phyloP scores from a whole-genome alignment of 306 rosid species.

The Betula pendula region DNA sequence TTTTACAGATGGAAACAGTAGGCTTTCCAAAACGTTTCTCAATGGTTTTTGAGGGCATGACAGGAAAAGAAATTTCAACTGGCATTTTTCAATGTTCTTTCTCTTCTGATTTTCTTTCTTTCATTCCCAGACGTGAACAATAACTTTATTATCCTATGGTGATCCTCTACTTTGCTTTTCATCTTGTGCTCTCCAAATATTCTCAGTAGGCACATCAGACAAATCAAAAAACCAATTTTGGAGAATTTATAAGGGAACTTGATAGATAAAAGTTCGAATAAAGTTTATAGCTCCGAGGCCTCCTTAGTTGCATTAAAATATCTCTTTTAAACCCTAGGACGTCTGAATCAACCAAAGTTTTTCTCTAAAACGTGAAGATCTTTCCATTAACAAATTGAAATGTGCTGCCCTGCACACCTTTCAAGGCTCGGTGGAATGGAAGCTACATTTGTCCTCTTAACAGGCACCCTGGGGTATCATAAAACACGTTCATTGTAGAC shows the following conservation, averaged over 20 bases:
- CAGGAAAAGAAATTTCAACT: constrained; percentile 27
- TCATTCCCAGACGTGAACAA: constrained; percentile 57
- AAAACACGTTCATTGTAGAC: constrained; percentile 32
- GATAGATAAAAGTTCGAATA: constrained; percentile 60
- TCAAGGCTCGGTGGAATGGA: constrained; percentile 19
- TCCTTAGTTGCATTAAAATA: constrained; percentile 57
- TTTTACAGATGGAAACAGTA: constrained; percentile 38
- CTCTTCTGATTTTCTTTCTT: constrained; percentile 50
- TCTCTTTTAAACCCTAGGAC: constrained; percentile 55
- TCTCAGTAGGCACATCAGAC: constrained; percentile 22
- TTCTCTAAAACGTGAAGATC: constrained; percentile 74
- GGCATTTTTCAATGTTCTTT: constrained; percentile 28
- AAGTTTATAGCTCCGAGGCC: constrained; percentile 77
- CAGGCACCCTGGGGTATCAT: constrained; percentile 32
- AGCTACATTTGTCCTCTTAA: constrained; percentile 29
- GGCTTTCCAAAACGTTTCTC: constrained; percentile 24
- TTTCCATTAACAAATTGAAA: constrained; percentile 68
- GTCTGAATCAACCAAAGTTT: constrained; percentile 64
- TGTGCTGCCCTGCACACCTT: constrained; percentile 42
- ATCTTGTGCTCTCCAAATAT: constrained; percentile 33
- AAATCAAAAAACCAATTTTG: constrained; percentile 24
- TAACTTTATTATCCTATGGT: constrained; percentile 23
- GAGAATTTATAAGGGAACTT: constrained; percentile 50
- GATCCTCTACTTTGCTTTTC: constrained; percentile 24
- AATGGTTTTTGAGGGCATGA: constrained; percentile 32